These are phyloP conservation scores for Phytophthora fragariaefolia DNA, from an alignment of 352 stramenopile species.

Conservation along the genomic window DNA sequence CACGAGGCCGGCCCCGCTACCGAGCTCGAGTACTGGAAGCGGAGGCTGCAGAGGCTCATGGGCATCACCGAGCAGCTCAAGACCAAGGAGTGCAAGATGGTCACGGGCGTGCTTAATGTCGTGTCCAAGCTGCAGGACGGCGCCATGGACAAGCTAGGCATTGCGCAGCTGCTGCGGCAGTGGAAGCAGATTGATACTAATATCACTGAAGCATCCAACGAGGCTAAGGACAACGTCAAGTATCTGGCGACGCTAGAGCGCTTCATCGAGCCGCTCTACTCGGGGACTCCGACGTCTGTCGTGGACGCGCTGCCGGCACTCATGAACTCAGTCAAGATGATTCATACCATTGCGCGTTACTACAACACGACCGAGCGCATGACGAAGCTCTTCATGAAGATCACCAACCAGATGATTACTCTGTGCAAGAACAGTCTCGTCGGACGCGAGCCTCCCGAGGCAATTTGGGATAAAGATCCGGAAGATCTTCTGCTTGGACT, in stretches of 20 bases:
- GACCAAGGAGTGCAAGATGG: slow-evolving; percentile 89
- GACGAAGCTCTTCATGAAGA: slow-evolving; percentile 92
- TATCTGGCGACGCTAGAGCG: slow-evolving; percentile 84
- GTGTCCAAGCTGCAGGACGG: slow-evolving; percentile 83
- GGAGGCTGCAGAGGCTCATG: slow-evolving; percentile 82
- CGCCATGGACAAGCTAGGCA: slow-evolving; percentile 65
- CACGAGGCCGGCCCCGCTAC: slow-evolving; percentile 82
- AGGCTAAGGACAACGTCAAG: slow-evolving; percentile 90
- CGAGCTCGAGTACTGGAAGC: slow-evolving; percentile 90
- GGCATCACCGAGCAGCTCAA: slow-evolving; percentile 91
- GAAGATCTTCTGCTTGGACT: slow-evolving; percentile 69
- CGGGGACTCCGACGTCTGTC: slow-evolving; percentile 56
- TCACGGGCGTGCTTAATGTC: slow-evolving; percentile 82
- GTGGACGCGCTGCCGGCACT: slow-evolving; percentile 84
- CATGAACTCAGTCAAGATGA: slow-evolving; percentile 93
- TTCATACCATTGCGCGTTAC: slow-evolving; percentile 89
- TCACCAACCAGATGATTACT: slow-evolving; percentile 92
- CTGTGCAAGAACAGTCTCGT: slow-evolving; percentile 79
- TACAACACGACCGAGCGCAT: slow-evolving; percentile 92
- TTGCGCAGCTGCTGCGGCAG: slow-evolving; percentile 65
- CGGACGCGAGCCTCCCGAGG: slow-evolving; percentile 58
- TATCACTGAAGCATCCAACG: slow-evolving; percentile 85
- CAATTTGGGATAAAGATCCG: slow-evolving; percentile 81
- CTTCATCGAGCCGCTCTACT: slow-evolving; percentile 89
- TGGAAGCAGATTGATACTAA: slow-evolving; percentile 92